Evolutionary conservation across 805 yeast species (phyloP).

Genomic region (Metschnikowia anglica): DNA sequence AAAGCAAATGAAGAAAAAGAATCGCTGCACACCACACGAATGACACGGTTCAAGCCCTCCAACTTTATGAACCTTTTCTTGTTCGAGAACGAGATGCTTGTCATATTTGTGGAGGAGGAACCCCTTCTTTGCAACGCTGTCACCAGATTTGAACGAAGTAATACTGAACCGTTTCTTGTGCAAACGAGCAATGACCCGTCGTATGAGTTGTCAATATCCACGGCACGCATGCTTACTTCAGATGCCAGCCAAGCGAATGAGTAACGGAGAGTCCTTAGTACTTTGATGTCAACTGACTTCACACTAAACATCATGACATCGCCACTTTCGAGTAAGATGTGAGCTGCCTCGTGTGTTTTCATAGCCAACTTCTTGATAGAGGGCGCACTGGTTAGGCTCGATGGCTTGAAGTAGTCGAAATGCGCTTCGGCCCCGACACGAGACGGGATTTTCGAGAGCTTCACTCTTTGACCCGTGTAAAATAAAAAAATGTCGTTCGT

Average conservation of each 20-base stretch:
- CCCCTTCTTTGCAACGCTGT: constrained; percentile 25
- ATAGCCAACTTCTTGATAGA: constrained; percentile 32
- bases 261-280: constrained; percentile 45
- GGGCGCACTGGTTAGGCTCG: constrained; percentile 44
- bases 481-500: constrained; percentile 63
- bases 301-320: constrained; percentile 45
- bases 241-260: constrained; percentile 61
- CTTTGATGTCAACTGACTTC: constrained; percentile 25
- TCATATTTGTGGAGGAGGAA: constrained; percentile 31
- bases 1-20: constrained; percentile 65
- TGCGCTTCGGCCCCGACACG: constrained; percentile 38
- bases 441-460: constrained; percentile 42
- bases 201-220: constrained; percentile 64
- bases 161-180: constrained; percentile 69
- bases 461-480: constrained; percentile 55
- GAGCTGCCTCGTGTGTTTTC: constrained; percentile 43
- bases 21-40: constrained; percentile 64
- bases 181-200: constrained; percentile 71
- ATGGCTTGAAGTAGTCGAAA: constrained; percentile 56
- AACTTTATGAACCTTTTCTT: constrained; percentile 54
- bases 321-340: constrained; percentile 59
- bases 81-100: constrained; percentile 21
- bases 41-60: constrained; percentile 55
- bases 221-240: constrained; percentile 53
- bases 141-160: constrained; percentile 33